phyloP scores from a whole-genome alignment of 169 alveolate genomes.

The Eimeria sp. region DNA sequence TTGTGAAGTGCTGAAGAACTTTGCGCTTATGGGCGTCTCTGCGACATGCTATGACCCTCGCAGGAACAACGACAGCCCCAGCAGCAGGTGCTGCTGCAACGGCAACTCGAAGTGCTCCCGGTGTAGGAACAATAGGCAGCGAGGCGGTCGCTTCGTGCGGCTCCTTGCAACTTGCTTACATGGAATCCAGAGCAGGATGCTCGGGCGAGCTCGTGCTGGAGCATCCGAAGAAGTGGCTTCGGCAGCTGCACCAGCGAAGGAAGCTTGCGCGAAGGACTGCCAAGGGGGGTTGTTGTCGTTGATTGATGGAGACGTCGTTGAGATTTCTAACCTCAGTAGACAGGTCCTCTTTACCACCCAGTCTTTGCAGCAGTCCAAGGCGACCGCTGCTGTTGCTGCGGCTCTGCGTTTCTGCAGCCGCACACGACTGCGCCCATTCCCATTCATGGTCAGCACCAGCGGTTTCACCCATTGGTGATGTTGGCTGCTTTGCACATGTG shows the following conservation, averaged over 20 bases:
- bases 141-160: not conserved
- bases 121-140: not conserved
- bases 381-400: slow-evolving; percentile 76
- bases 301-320: slow-evolving; percentile 99
- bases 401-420: slow-evolving; percentile 29
- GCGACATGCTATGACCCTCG: slow-evolving; percentile 25
- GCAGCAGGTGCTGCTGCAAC: not conserved
- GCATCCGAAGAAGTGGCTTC: not conserved
- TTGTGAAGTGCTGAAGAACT: slow-evolving; percentile 98
- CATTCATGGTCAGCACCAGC: slow-evolving; percentile 32
- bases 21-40: slow-evolving; percentile 98
- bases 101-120: not conserved
- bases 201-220: slow-evolving; percentile 46
- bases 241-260: slow-evolving; percentile 13
- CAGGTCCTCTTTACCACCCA: slow-evolving; percentile 97
- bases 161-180: not conserved
- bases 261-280: slow-evolving; percentile 11
- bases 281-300: slow-evolving; percentile 89
- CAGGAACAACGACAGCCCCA: slow-evolving; percentile 10
- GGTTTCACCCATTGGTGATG: not conserved
- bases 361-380: slow-evolving; percentile 80
- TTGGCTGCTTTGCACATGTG: not conserved
- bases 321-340: slow-evolving; percentile 98
- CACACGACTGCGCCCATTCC: slow-evolving; percentile 41
- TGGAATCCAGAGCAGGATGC: not conserved